Percentiles rank a stretch among this genome's conserved stretches.
These are phyloP conservation scores for Colletotrichum musae DNA, from an alignment of 2,329 filamentous ascomycete genomes.

Conservation along the genomic window DNA sequence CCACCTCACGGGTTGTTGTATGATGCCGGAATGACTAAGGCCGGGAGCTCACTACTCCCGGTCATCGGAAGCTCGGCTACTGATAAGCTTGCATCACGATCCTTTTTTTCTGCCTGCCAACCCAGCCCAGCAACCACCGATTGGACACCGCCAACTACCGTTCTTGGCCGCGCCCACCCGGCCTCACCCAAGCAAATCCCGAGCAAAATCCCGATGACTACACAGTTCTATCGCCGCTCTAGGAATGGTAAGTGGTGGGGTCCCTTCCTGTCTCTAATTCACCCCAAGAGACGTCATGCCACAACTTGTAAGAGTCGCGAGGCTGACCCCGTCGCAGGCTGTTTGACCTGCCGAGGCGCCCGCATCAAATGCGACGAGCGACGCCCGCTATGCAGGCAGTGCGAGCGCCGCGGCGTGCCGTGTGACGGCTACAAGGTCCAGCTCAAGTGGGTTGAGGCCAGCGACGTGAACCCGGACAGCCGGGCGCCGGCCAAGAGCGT, in stretches of 20 bases:
- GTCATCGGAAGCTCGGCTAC: slow-evolving; percentile 9
- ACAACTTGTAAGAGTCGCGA: background rate
- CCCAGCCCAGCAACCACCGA: background rate
- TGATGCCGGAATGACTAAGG: slow-evolving; percentile 12
- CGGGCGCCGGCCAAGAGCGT: slow-evolving; percentile 16
- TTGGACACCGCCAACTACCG: background rate
- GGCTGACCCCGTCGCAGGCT: slow-evolving; percentile 6
- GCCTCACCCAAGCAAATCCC: background rate
- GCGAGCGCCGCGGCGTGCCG: slow-evolving; percentile 5
- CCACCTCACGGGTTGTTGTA: no score
- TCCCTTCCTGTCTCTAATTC: background rate
- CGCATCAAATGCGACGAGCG: slow-evolving; percentile 33
- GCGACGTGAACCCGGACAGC: slow-evolving; percentile 8
- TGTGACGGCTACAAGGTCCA: slow-evolving; percentile 28
- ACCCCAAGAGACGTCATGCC: no score
- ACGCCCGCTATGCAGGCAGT: slow-evolving; percentile 21
- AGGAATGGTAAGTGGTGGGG: slow-evolving; percentile 23
- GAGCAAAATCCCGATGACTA: slow-evolving; percentile 2
- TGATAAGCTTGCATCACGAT: background rate
- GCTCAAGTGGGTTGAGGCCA: slow-evolving; percentile 33
- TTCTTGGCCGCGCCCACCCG: slow-evolving; percentile 12
- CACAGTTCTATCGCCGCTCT: slow-evolving; percentile 27
- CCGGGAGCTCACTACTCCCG: background rate
- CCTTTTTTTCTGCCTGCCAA: background rate
- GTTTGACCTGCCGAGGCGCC: slow-evolving; percentile 15